Conservation (phyloP, 305 asterid genomes). For the Fraxinus dipetala region DNA sequence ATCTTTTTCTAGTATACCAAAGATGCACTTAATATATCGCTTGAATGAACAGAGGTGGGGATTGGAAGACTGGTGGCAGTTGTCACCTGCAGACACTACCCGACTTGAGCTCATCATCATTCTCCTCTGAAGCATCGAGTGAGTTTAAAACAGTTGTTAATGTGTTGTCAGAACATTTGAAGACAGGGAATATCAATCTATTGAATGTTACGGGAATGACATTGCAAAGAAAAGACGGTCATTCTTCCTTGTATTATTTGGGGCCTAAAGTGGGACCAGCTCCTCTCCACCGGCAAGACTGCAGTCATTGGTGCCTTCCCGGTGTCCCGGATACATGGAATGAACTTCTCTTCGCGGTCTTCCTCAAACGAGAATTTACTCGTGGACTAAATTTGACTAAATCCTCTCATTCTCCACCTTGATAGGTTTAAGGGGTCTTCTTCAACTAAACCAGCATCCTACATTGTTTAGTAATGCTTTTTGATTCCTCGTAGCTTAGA, state of each 20-base stretch:
- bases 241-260: slow-evolving; percentile 66
- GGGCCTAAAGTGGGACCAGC: slow-evolving; percentile 53
- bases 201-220: slow-evolving; percentile 71
- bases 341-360: slow-evolving; percentile 65
- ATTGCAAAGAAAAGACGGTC: slow-evolving; percentile 77
- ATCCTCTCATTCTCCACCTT: not conserved
- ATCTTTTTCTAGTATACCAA: not conserved
- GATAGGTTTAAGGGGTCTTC: not conserved
- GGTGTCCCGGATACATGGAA: slow-evolving; percentile 97
- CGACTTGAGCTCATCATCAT: slow-evolving; percentile 30
- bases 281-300: slow-evolving; percentile 75
- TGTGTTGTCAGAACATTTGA: slow-evolving; percentile 38
- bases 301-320: slow-evolving; percentile 99
- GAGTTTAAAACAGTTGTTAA: slow-evolving; percentile 42
- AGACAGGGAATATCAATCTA: slow-evolving; percentile 36
- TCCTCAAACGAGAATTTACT: slow-evolving; percentile 45
- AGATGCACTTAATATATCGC: slow-evolving; percentile 2
- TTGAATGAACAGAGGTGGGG: slow-evolving; percentile 62
- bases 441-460: not conserved
- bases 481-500: not conserved
- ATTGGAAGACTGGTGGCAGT: slow-evolving; percentile 80
- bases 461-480: not conserved
- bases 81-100: slow-evolving; percentile 77
- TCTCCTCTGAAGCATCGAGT: slow-evolving; percentile 21
- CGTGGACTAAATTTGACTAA: slow-evolving; percentile 5